These are phyloP conservation scores for Dictyostelium brefeldianum DNA, from an alignment of 78 protist species.

Conservation along the genomic window DNA sequence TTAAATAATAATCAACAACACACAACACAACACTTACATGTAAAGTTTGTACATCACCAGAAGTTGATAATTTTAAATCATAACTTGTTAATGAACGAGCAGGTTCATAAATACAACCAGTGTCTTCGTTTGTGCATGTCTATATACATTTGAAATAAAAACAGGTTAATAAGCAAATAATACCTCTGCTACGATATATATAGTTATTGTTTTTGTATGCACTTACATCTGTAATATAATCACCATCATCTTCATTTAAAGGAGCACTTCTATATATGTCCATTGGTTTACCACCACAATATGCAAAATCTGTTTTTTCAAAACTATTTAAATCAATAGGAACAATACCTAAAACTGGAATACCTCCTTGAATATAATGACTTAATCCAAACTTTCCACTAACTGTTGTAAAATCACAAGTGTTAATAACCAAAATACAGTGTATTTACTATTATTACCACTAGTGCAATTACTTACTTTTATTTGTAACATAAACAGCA, in stretches of 20 bases:
- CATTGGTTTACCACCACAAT: constrained; percentile 43
- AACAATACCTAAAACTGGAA: neutral
- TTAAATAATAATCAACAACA: too few species aligned
- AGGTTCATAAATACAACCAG: constrained; percentile 55
- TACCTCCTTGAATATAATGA: constrained; percentile 3
- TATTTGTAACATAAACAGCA: constrained; percentile 47
- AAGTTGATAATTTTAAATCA: neutral
- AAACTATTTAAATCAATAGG: neutral
- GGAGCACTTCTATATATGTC: constrained; percentile 51
- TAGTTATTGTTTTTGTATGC: too few species aligned
- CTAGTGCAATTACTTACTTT: constrained; percentile 29
- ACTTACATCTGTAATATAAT: neutral
- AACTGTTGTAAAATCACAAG: too few species aligned
- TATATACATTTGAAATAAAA: neutral
- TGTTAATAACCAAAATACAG: too few species aligned
- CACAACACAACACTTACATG: neutral
- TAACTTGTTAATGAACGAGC: constrained; percentile 42
- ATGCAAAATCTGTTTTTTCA: constrained; percentile 20
- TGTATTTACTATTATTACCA: too few species aligned
- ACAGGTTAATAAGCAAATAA: neutral
- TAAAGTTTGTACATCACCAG: neutral
- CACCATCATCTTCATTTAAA: constrained; percentile 43
- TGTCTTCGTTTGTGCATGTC: neutral
- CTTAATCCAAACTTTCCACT: constrained; percentile 10
- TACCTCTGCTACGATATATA: neutral